Base-by-base conservation (phyloP, 768 basidiomycete species). In the Cystobasidium tubakii region DNA sequence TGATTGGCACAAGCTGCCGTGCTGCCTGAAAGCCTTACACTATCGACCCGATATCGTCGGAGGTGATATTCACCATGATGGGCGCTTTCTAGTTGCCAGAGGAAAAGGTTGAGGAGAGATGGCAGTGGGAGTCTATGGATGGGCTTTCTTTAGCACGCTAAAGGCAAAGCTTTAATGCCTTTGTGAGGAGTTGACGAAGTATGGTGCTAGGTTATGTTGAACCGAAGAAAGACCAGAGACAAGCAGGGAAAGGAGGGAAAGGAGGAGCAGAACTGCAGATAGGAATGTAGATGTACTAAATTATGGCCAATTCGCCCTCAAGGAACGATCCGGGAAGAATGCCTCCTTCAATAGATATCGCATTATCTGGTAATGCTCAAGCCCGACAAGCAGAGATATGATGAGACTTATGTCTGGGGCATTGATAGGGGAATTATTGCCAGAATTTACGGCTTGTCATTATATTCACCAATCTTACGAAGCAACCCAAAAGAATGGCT, bases 21-120 rank as follows among this genome's bases (percentile, higher is more conserved):
- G n/a, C 15, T 50, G 21, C n/a, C 21, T 50, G 46, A 50, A 50
- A 50, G 46, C 46, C 46, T 50, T 50, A 65, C 63, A 65, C 43
- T 43, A 65, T 65, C 27, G 63, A 39, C 13, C 33, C 34, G 15
- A 43, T 27, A 42, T 65, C 63, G 43, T 65, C 63, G 43, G 33
- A 65, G 6, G 63, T 65, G 34, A 65, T 23, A 33, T 65, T 65
- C 34, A 65, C 63, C 63, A 65, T 65, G 46, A n/a, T n/a, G 46
- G 46, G 46, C 46, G n/a, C 9, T 9, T 50, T 17, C 21, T n/a
- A 9, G n/a, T 12, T 12, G 46, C 46, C 46, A 50, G 46, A 19
- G 7, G 15, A 15, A 21, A 19, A 21, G 21, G 46, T 4, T 50
- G 10, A 50, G 46, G 4, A 12, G 46, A 15, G 21, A 19, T 50